These are phyloP conservation scores for Leccinum aurantiacum DNA, from an alignment of 768 basidiomycete species.

Conservation along the genomic window DNA sequence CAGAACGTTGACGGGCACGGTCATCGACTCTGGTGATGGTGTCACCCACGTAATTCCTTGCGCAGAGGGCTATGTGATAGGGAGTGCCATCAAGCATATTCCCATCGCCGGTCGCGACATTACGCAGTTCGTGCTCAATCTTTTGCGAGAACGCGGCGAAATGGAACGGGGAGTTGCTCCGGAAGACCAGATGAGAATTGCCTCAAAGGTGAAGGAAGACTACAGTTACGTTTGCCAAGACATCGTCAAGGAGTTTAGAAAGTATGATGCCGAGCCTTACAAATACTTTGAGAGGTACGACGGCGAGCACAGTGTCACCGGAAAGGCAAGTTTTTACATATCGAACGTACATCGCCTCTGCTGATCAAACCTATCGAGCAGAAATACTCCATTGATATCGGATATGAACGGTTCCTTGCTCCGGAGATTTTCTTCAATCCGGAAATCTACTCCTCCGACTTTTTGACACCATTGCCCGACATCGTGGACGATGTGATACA, in stretches of 20 bases:
- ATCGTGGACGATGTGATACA: constrained; percentile 97
- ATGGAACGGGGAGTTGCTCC: constrained; percentile 78
- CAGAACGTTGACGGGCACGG: constrained; percentile 93
- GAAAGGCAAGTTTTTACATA: constrained; percentile 58
- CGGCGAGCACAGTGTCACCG: constrained; percentile 90
- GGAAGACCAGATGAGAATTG: constrained; percentile 90
- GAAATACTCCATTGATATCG: constrained; percentile 95
- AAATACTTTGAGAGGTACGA: constrained; percentile 94
- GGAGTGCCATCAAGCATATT: constrained; percentile 97
- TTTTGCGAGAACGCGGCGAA: constrained; percentile 95
- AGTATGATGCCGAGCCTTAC: constrained; percentile 94
- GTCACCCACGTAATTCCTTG: constrained; percentile 97
- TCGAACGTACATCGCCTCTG: not conserved
- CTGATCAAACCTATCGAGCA: constrained; percentile 31
- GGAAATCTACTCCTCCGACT: constrained; percentile 96
- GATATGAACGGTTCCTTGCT: constrained; percentile 98
- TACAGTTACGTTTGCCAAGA: constrained; percentile 99
- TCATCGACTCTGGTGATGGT: constrained; percentile 98
- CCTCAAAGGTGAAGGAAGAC: constrained; percentile 94
- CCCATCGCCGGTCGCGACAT: constrained; percentile 99
- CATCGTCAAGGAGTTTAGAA: constrained; percentile 97
- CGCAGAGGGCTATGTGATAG: constrained; percentile 98
- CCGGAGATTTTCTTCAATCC: constrained; percentile 99
- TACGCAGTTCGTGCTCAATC: constrained; percentile 91
- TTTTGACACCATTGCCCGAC: constrained; percentile 92